phyloP scores from a whole-genome alignment of 441 rosid genomes.

The Gossypium laxum region DNA sequence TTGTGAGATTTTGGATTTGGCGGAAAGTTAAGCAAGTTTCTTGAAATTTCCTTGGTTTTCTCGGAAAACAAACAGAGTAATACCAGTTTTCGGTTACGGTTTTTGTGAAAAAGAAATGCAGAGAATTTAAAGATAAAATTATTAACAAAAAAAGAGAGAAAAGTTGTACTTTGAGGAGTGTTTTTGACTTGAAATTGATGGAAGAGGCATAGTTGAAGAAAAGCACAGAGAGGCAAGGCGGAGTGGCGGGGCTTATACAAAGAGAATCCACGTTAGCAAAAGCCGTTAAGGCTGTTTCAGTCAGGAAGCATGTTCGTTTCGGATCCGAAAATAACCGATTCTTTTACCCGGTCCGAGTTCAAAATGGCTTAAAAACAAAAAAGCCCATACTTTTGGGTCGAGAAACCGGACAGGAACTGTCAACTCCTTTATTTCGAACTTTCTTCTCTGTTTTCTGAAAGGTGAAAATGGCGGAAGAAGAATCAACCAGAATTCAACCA shows the following conservation, averaged over 20 bases:
- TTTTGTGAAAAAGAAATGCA: not conserved
- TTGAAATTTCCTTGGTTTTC: constrained; percentile 23
- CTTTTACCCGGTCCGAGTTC: not conserved
- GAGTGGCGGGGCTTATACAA: not conserved
- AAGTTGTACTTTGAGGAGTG: not conserved
- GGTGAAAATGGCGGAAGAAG: constrained; percentile 16
- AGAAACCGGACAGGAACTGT: not conserved
- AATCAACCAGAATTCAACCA: constrained; percentile 24
- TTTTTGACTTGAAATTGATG: constrained; percentile 5
- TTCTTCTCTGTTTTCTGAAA: not conserved
- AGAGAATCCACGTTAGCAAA: constrained; percentile 42
- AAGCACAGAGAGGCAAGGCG: not conserved
- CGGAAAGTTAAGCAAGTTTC: constrained; percentile 9
- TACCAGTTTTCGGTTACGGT: not conserved
- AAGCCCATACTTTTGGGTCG: not conserved
- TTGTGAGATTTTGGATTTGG: not conserved
- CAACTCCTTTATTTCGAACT: not conserved
- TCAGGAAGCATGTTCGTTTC: not conserved
- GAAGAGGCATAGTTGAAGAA: not conserved
- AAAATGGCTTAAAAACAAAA: not conserved
- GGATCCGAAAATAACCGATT: not conserved
- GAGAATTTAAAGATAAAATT: not conserved
- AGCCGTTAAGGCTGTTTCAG: constrained; percentile 25
- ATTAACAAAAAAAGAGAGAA: not conserved
- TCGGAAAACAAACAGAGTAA: constrained; percentile 6